Base-by-base conservation (phyloP, 2,329 filamentous ascomycete genomes). In the Aspergillus versicolor region DNA sequence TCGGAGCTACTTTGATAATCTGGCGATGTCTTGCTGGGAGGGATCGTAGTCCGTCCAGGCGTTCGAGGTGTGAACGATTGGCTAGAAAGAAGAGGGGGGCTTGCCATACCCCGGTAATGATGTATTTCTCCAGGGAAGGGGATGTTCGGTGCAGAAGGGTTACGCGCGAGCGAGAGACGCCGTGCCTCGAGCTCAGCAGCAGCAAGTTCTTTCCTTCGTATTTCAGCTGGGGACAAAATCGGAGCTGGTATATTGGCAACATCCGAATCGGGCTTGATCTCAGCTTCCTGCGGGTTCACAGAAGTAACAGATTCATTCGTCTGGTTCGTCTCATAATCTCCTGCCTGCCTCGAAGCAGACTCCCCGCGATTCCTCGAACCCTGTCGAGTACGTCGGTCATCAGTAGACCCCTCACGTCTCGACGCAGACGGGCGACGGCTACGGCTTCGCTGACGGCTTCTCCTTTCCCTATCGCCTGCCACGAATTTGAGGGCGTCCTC, bases 121-220 rank as follows among this genome's bases (percentile, higher is more conserved):
- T 71, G 66, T 5, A 80, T 59, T 46, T 86, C 80, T 8, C 80
- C 81, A 0, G 92, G 92, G 63, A 92, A 87, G 5, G 90, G 87
- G 59, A 97, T 95, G 0, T 86, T 79, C 0, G 91, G 91, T 3
- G 88, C 91, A 22, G 89, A 90, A 3, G 91, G 89, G 49, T 91
- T 84, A 54, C 90, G 84, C 19, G 90, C 91, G 24, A 96, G 80
- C 13, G 93, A 97, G 68, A 90, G 85, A 57, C 93, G 87, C 27
- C 93, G 86, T 67, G 94, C 90, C 73, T 97, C 92, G 1, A 97
- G 83, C 73, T 97, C 92, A 47, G 89, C 87, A 7, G 92, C 91
- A 9, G 89, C 89, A 48, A 86, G 79, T 63, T 91, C 89, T 74
- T 88, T 90, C 74, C 88, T 89, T 47, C 85, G 83, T 46, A 84